A percentile compares a stretch with the other conserved stretches of the same genome.
Evolutionary conservation across 352 stramenopile species (phyloP).

Genomic region (Globisporangium carolinianum): DNA sequence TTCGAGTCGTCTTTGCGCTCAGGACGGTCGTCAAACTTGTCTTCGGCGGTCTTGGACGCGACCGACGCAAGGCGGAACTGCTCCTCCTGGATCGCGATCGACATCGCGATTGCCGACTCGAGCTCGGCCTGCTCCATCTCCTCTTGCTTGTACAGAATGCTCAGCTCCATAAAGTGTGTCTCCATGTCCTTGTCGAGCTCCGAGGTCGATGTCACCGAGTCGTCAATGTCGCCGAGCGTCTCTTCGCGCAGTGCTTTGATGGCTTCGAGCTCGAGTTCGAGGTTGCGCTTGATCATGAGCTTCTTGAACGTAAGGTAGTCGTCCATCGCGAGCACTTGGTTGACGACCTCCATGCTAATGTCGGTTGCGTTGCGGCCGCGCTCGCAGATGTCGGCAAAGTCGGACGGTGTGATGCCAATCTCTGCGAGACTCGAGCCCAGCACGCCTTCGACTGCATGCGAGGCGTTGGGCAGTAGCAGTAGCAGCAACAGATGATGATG

Average conservation of each 20-base stretch:
- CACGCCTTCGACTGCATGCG: slow-evolving; percentile 53
- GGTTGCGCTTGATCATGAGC: slow-evolving; percentile 89
- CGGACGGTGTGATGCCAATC: slow-evolving; percentile 73
- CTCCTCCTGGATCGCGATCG: slow-evolving; percentile 64
- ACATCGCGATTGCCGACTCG: slow-evolving; percentile 71
- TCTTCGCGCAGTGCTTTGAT: slow-evolving; percentile 75
- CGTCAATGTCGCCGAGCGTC: slow-evolving; percentile 21
- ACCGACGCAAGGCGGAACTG: slow-evolving; percentile 49
- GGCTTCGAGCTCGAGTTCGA: slow-evolving; percentile 87
- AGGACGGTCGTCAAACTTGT: slow-evolving; percentile 39
- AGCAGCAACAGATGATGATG: background rate
- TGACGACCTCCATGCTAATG: slow-evolving; percentile 73
- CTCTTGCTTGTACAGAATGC: slow-evolving; percentile 79
- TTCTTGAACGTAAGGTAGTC: slow-evolving; percentile 91
- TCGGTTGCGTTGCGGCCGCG: slow-evolving; percentile 48
- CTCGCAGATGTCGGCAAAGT: slow-evolving; percentile 82
- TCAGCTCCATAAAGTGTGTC: slow-evolving; percentile 80
- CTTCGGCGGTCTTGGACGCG: slow-evolving; percentile 48
- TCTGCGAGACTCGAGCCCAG: slow-evolving; percentile 76
- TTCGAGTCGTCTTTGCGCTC: slow-evolving; percentile 20
- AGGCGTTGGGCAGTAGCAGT: too few species aligned
- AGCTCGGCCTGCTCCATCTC: slow-evolving; percentile 82
- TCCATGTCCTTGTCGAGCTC: slow-evolving; percentile 38
- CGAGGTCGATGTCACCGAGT: background rate
- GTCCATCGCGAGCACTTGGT: slow-evolving; percentile 85